Evolutionary conservation across 1,284 basidiomycete genomes (phyloP).

Genomic region (Naganishia sp.): DNA sequence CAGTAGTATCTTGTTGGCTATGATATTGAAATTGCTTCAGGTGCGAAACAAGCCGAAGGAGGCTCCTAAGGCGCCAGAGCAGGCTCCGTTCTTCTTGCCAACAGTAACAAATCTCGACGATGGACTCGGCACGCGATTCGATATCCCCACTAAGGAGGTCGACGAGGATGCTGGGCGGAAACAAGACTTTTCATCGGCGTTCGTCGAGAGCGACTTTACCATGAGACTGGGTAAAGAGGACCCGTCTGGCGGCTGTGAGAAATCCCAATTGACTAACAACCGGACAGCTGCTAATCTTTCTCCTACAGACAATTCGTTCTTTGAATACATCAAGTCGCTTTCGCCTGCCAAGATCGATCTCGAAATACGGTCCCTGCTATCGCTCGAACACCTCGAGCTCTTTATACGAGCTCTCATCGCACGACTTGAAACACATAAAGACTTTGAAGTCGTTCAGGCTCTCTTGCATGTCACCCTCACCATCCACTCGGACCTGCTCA

Average conservation of each 20-base stretch:
- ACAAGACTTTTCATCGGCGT: conserved; percentile 60
- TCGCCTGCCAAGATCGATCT: conserved; percentile 88
- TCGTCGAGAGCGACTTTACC: conserved; percentile 72
- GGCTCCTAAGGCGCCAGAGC: conserved; percentile 88
- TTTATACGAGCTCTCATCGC: conserved; percentile 75
- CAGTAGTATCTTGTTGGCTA: conserved; percentile 22
- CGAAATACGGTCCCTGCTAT: conserved; percentile 76
- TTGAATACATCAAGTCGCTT: conserved; percentile 79
- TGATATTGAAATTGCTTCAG: conserved; percentile 51
- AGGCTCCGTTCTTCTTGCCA: conserved; percentile 96
- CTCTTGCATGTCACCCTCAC: conserved; percentile 80
- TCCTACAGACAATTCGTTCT: conserved; percentile 73
- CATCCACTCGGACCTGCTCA: conserved; percentile 78
- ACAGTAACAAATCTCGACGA: conserved; percentile 61
- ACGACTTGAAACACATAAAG: conserved; percentile 74
- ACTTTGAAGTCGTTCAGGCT: conserved; percentile 95
- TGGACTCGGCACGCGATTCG: conserved; percentile 78
- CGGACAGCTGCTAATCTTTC: not conserved
- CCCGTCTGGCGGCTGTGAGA: conserved; percentile 68
- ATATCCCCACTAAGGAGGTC: conserved; percentile 56
- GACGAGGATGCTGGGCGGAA: conserved; percentile 57
- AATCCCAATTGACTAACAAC: conserved; percentile 20
- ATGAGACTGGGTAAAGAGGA: conserved; percentile 65
- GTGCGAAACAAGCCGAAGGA: conserved; percentile 96
- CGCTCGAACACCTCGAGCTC: conserved; percentile 64